Evolutionary conservation across 768 basidiomycete species (phyloP), one percentile per base, ranked within the genome.

Genomic region (Leucosporidium creatinivorum): DNA sequence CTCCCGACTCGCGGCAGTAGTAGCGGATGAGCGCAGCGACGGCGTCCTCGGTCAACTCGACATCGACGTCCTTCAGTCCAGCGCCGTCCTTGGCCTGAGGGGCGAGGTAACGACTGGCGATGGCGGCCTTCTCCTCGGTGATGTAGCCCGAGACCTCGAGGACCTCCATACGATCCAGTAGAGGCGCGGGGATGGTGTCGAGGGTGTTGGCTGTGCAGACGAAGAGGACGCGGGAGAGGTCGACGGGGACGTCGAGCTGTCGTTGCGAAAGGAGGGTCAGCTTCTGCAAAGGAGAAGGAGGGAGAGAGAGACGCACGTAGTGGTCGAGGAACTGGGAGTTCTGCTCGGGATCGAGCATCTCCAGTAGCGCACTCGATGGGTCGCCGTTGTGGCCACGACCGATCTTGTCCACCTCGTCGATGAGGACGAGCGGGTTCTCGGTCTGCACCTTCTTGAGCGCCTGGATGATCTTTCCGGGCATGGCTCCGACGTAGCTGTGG

Each of bases 1-100:
- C 96, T 54, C 96, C 96, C 73, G 91, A 94, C 81, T 99, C 96
- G 28, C 96, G 84, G 77, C 91, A 93, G 78, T 98, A 98, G 78
- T 93, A 97, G 77, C 93, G 89, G 80, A 99, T 98, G 61, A 99
- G 82, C 17, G 85, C 80, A 73, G 93, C 91, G 55, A 98, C 86
- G 0, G 93, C 85, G 15, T 84, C 81, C 9, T 84, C 82, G 25
- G 90, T 87, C 21, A 99, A 80, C 62, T 83, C 78, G 5, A 99
- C 89, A 76, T 96, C 89, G 1, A 89, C 90, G 23, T 85, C 83
- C 76, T 87, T 87, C 31, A 99, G 81, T 17, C 94, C 94, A 28
- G 88, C 87, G 4, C 90, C 85, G 70, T 92, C 90, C 81, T 87
- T 93, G 8, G 93, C 94, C 78, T 96, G 92, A 39, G 94, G 94